Base-by-base conservation (phyloP, 495 filamentous ascomycete genomes). In the Penicillium cosmopolitanum region DNA sequence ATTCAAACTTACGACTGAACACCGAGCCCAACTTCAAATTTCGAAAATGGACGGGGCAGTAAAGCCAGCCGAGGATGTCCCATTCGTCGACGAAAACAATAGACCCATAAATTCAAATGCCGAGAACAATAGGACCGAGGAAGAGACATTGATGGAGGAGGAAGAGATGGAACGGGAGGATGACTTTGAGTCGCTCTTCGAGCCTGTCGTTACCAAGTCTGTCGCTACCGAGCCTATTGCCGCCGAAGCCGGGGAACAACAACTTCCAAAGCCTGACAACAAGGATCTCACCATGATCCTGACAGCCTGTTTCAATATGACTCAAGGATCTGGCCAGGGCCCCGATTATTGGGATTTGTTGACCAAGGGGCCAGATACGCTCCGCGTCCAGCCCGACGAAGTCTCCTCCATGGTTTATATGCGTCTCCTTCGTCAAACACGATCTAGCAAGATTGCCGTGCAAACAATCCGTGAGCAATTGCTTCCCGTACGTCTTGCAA, bases 341-440 rank as follows among this genome's bases (percentile, higher is more conserved):
- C 69, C 73, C 28, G 74, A 77, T 13, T 97, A 97, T 75, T 96
- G 92, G 92, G 70, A 86, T 9, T 65, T 87, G 11, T 75, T 97
- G 58, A 91, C 88, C 0, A 56, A 69, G 19, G 71, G 68, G 1
- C 57, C 69, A 6, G 64, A 67, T 1, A 33, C 67, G 3, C 73
- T 84, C 65, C 68, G 65, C 21, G 70, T 97, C 56, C 60, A 75
- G 4, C 93, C 93, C 5, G 95, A 98, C 70, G 52, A 73, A 10
- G 76, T 84, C 21, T 90, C 90, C 64, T 87, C 83, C 73, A 74
- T 86, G 64, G 69, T 73, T 51, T 89, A 88, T 62, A 79, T 97
- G 36, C 83, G 85, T 42, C 73, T 90, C 25, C 79, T 96, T n/a
- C 84, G 85, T 11, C 51, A 79, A 13, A 83, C 80, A 43, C 87